Evolutionary conservation across 2,329 filamentous ascomycete species (phyloP).

Genomic region (Lasiodiplodia sp.): DNA sequence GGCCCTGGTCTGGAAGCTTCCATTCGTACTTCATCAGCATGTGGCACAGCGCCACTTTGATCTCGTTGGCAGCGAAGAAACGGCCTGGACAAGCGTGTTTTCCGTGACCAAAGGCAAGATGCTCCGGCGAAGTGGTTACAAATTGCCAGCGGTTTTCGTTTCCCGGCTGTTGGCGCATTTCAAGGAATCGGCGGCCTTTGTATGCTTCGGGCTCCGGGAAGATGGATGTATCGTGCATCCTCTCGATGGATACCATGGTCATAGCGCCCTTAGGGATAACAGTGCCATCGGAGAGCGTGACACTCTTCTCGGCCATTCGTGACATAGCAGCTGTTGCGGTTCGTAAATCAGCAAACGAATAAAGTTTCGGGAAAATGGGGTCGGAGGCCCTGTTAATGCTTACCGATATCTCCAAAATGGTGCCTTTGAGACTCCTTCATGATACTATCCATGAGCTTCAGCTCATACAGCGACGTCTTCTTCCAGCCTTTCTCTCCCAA

Average conservation of each 20-base stretch:
- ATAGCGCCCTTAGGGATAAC: conserved; percentile 35
- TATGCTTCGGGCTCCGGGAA: conserved; percentile 23
- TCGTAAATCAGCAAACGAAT: background rate
- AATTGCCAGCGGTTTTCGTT: conserved; percentile 31
- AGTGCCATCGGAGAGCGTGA: conserved; percentile 38
- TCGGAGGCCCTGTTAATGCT: background rate
- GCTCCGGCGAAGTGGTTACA: conserved; percentile 32
- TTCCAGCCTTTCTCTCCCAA: conserved; percentile 38
- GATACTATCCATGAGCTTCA: conserved; percentile 44
- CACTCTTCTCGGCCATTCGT: background rate
- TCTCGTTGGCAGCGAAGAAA: conserved; percentile 34
- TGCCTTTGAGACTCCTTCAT: conserved; percentile 39
- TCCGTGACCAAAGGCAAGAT: conserved; percentile 31
- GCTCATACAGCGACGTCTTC: conserved; percentile 39
- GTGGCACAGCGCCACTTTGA: conserved; percentile 31
- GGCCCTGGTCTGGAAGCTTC: conserved; percentile 32
- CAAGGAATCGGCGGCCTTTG: conserved; percentile 31
- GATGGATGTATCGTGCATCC: conserved; percentile 30
- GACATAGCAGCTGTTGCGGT: conserved; percentile 32
- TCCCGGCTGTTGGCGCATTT: conserved; percentile 30
- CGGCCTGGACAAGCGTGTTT: conserved; percentile 28
- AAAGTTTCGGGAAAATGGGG: no score
- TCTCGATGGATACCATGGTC: conserved; percentile 29
- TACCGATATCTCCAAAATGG: conserved; percentile 4
- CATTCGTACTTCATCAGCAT: conserved; percentile 33